phyloP scores from a whole-genome alignment of 2,329 filamentous ascomycete species.

The Trichoderma aggressivum region DNA sequence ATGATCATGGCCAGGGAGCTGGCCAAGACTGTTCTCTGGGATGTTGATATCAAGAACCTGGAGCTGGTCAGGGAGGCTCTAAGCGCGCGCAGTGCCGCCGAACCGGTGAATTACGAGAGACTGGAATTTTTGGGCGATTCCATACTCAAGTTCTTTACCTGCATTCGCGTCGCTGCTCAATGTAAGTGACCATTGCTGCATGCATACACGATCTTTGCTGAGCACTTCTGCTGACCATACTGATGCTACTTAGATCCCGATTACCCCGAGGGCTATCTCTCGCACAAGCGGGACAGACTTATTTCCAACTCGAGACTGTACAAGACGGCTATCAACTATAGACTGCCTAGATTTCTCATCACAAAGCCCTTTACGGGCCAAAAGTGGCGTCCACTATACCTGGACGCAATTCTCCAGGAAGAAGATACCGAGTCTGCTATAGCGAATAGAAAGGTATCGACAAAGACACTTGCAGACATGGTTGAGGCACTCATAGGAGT shows the following conservation, averaged over 20 bases:
- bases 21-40: conserved; percentile 32
- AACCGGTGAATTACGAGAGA: conserved; percentile 70
- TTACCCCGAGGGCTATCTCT: conserved; percentile 76
- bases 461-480: conserved; percentile 82
- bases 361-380: conserved; percentile 61
- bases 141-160: conserved; percentile 71
- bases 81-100: conserved; percentile 58
- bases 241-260: conserved; percentile 48
- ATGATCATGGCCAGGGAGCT: conserved; percentile 61
- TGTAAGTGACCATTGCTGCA: conserved; percentile 37
- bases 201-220: not conserved
- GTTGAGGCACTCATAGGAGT: conserved; percentile 82
- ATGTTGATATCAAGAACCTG: conserved; percentile 51
- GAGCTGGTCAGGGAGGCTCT: conserved; percentile 65
- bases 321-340: conserved; percentile 57
- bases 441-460: conserved; percentile 50
- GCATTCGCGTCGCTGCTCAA: conserved; percentile 58
- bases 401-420: conserved; percentile 34
- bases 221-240: conserved; percentile 6
- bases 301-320: conserved; percentile 75
- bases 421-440: not conserved
- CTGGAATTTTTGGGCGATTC: conserved; percentile 86
- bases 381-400: conserved; percentile 70
- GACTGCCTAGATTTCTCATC: conserved; percentile 71
- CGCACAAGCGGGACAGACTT: conserved; percentile 61